Base-by-base conservation (phyloP, 2,329 filamentous ascomycete genomes). In the Fusarium sp. region DNA sequence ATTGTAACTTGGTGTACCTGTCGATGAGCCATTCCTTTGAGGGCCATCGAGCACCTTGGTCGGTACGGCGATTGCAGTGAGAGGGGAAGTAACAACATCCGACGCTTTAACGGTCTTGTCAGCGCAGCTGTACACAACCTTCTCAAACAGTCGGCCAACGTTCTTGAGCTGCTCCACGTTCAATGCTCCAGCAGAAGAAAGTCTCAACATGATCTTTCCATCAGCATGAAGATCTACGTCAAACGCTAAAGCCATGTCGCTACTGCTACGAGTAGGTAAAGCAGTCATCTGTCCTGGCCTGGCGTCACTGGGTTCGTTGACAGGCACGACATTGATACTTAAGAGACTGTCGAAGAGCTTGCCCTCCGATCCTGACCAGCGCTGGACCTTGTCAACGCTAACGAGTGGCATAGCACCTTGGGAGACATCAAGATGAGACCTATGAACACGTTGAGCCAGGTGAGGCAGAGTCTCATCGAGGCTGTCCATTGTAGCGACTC, bases 301-400 rank as follows among this genome's bases (percentile, higher is more conserved):
- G 10, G 3, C 1, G 26, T 32, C 14, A 4, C n/a, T 13, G 4
- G 8, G 11, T 8, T 38, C 14, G 1, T 39, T 13, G 6, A 5
- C 1, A 5, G 70, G 22, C 4, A 70, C n/a, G 7, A 65, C 0
- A 3, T 72, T 72, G 26, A 73, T 70, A 22, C 58, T 72, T 4
- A 72, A 20, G 2, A 72, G 45, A 22, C 70, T 72, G 6, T 72
- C 64, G 7, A 72, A 72, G 1, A 73, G 15, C 17, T 73, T 72
- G 5, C 57, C 64, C 3, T 72, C 69, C 0, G 44, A 60, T 9
- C 54, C 64, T 9, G 69, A 55, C 64, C 69, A 72, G 8, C 64
- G 69, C 3, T 72, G 70, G 8, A 61, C 69, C 8, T 60, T 54
- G 5, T 72, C 64, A 0, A 70, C 54, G 3, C 54, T 69, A 6